A percentile compares a stretch with the other conserved stretches of the same genome.
phyloP scores from a whole-genome alignment of 305 asterid genomes.

The Withania somnifera region DNA sequence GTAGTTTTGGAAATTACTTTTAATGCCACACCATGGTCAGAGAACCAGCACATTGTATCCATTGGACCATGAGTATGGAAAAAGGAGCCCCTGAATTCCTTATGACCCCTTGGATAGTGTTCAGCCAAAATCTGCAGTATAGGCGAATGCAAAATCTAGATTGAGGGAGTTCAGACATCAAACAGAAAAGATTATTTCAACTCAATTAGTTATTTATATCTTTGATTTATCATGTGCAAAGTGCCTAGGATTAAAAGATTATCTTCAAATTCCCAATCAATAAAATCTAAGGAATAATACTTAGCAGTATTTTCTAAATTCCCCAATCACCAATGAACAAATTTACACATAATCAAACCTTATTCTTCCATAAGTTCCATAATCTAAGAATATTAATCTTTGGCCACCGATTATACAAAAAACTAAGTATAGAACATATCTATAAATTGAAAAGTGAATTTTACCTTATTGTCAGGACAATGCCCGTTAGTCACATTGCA shows the following conservation, averaged over 20 bases:
- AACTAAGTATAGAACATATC: neutral
- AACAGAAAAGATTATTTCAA: neutral
- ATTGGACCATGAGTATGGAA: slow-evolving; percentile 70
- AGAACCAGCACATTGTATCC: slow-evolving; percentile 95
- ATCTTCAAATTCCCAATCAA: neutral
- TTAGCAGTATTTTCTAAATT: neutral
- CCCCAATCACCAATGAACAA: neutral
- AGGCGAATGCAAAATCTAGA: neutral
- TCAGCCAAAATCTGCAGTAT: slow-evolving; percentile 60
- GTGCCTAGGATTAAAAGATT: neutral
- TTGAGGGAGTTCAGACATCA: neutral
- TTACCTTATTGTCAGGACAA: slow-evolving; percentile 55
- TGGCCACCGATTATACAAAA: neutral
- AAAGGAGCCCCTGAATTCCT: slow-evolving; percentile 86
- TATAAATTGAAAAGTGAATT: slow-evolving; percentile 3
- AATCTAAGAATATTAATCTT: neutral
- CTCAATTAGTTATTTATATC: neutral
- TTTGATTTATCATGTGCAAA: neutral
- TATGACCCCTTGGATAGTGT: slow-evolving; percentile 82
- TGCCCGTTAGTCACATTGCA: slow-evolving; percentile 93
- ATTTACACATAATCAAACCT: neutral
- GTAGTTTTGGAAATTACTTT: slow-evolving; percentile 35
- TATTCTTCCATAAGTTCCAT: neutral
- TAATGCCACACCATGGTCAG: slow-evolving; percentile 62
- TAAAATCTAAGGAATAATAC: neutral